Evolutionary conservation across 2,329 filamentous ascomycete genomes (phyloP).

Genomic region (Hypoxylon sp.): DNA sequence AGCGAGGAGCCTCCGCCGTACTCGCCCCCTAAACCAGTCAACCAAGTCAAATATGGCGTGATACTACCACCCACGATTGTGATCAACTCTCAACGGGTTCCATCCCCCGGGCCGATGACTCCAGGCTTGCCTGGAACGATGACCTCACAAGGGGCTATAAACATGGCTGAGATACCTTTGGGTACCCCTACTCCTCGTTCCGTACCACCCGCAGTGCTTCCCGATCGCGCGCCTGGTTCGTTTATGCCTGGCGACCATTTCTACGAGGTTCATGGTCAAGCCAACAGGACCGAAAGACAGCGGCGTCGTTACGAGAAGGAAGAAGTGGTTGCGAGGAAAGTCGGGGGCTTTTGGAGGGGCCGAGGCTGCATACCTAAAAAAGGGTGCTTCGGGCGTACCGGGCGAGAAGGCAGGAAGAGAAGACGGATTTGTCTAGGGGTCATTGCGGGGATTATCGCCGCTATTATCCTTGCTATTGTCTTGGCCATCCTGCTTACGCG

Average conservation of each 20-base stretch:
- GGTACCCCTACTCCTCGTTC: constrained; percentile 58
- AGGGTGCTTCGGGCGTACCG: constrained; percentile 76
- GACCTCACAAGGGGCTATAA: constrained; percentile 72
- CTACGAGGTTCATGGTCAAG: constrained; percentile 57
- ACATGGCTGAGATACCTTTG: constrained; percentile 71
- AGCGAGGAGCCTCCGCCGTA: constrained; percentile 69
- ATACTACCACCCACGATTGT: constrained; percentile 71
- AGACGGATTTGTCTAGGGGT: constrained; percentile 72
- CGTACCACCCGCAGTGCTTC: constrained; percentile 55
- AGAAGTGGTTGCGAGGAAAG: constrained; percentile 70
- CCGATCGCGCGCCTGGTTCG: constrained; percentile 62
- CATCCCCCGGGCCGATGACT: constrained; percentile 73
- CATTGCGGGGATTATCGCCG: constrained; percentile 63
- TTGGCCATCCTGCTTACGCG: constrained; percentile 71
- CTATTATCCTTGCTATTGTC: constrained; percentile 71
- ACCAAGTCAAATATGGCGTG: constrained; percentile 67
- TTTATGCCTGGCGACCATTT: constrained; percentile 63
- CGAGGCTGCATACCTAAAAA: constrained; percentile 72
- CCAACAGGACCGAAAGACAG: constrained; percentile 65
- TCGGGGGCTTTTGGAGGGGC: constrained; percentile 75
- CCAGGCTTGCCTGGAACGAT: constrained; percentile 74
- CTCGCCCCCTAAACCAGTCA: constrained; percentile 62
- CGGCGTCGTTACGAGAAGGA: constrained; percentile 75
- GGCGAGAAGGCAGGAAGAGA: constrained; percentile 74
- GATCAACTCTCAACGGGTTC: constrained; percentile 63